phyloP scores from a whole-genome alignment of 768 basidiomycete species.

The Boletus subparvulus region DNA sequence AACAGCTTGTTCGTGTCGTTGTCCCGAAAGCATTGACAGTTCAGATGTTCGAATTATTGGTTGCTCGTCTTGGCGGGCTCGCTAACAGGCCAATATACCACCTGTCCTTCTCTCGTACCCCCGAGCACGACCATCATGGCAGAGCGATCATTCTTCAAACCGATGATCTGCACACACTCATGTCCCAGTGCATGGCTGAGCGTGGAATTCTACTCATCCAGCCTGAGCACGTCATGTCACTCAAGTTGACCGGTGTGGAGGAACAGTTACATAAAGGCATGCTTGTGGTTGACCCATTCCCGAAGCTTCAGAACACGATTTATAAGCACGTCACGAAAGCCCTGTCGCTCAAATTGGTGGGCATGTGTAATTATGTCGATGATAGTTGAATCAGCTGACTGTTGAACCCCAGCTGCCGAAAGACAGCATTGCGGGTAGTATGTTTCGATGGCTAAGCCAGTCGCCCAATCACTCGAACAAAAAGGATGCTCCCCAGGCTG shows the following conservation, averaged over 20 bases:
- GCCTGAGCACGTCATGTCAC: conserved; percentile 52
- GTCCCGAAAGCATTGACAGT: conserved; percentile 41
- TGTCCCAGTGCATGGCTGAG: conserved; percentile 35
- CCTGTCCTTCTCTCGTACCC: conserved; percentile 45
- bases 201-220: conserved; percentile 45
- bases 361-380: background rate
- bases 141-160: conserved; percentile 4
- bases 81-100: conserved; percentile 44
- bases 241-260: conserved; percentile 43
- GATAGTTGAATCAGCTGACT: too few species aligned
- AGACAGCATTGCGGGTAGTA: background rate
- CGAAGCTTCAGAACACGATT: conserved; percentile 1
- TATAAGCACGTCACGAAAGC: background rate
- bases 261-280: conserved; percentile 7
- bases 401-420: background rate
- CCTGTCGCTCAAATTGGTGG: background rate
- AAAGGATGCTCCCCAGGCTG: too few species aligned
- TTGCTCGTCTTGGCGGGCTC: conserved; percentile 41
- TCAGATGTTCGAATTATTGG: conserved; percentile 47
- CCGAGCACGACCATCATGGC: conserved; percentile 9
- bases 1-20: conserved; percentile 43
- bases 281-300: conserved; percentile 9
- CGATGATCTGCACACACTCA: conserved; percentile 28
- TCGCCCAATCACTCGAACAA: too few species aligned
- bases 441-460: background rate